phyloP scores from a whole-genome alignment of 768 basidiomycete genomes.

The Artomyces pyxidatus region DNA sequence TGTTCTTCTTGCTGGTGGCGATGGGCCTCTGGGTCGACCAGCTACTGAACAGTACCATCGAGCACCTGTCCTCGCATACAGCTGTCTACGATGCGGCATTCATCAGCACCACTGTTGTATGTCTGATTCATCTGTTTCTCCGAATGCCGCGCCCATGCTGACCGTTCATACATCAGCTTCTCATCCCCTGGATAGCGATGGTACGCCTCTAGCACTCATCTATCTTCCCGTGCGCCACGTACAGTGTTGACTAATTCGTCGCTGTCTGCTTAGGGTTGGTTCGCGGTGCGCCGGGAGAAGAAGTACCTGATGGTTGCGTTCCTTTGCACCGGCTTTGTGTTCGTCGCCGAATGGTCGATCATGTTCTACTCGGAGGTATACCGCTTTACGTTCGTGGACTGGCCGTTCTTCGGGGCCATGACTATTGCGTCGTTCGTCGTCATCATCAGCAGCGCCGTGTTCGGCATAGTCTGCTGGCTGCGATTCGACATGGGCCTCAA shows the following conservation, averaged over 20 bases:
- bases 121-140: constrained; percentile 15
- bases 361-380: constrained; percentile 25
- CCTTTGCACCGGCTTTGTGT: constrained; percentile 31
- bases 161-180: constrained; percentile 23
- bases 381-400: constrained; percentile 25
- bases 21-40: constrained; percentile 52
- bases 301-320: constrained; percentile 35
- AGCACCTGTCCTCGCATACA: constrained; percentile 32
- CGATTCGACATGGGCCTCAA: constrained; percentile 50
- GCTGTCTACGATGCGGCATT: constrained; percentile 36
- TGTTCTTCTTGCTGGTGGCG: constrained; percentile 41
- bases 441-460: constrained; percentile 29
- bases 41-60: constrained; percentile 39
- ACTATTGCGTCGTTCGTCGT: constrained; percentile 33
- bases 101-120: constrained; percentile 36
- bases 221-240: neutral
- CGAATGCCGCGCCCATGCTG: neutral
- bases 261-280: constrained; percentile 56
- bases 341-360: constrained; percentile 20
- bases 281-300: constrained; percentile 39
- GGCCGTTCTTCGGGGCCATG: constrained; percentile 44
- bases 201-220: constrained; percentile 21
- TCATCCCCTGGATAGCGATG: constrained; percentile 47
- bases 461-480: constrained; percentile 40
- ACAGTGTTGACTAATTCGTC: neutral